phyloP scores from a whole-genome alignment of 139 green algal genomes.

The Nannochloris sp. region DNA sequence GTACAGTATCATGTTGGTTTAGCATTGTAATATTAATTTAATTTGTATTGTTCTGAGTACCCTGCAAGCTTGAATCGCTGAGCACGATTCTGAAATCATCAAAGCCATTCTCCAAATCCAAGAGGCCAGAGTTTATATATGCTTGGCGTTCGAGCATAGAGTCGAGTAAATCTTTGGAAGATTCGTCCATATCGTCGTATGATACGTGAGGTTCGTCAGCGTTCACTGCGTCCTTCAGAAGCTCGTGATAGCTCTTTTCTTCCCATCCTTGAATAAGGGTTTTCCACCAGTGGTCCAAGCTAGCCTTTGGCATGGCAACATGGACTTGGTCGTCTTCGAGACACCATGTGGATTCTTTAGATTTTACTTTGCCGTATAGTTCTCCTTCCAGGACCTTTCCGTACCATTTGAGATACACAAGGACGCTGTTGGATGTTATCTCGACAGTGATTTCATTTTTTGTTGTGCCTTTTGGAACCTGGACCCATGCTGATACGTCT shows the following conservation, averaged over 20 bases:
- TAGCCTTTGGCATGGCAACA: slow-evolving; percentile 55
- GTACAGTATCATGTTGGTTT: not conserved
- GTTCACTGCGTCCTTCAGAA: slow-evolving; percentile 58
- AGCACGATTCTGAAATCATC: slow-evolving; percentile 72
- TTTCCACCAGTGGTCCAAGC: slow-evolving; percentile 47
- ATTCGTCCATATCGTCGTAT: slow-evolving; percentile 18
- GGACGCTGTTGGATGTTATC: not conserved
- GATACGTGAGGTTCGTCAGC: slow-evolving; percentile 36
- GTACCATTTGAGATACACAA: slow-evolving; percentile 3
- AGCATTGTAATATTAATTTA: not conserved
- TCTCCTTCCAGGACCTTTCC: slow-evolving; percentile 1
- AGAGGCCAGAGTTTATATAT: slow-evolving; percentile 19
- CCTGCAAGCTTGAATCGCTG: slow-evolving; percentile 41
- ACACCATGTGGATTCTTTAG: slow-evolving; percentile 42
- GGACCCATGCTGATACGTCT: slow-evolving; percentile 9
- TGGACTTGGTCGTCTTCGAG: slow-evolving; percentile 43
- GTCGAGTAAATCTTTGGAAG: slow-evolving; percentile 35
- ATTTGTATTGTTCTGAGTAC: not conserved
- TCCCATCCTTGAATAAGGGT: slow-evolving; percentile 52
- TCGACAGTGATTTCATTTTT: slow-evolving; percentile 6
- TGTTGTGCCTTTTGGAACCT: slow-evolving; percentile 17
- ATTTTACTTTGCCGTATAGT: slow-evolving; percentile 28
- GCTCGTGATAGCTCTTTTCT: slow-evolving; percentile 52
- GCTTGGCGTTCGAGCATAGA: slow-evolving; percentile 47
- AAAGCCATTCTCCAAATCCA: slow-evolving; percentile 47